Conservation (phyloP, 352 stramenopile genomes). For the Detonula confervacea region DNA sequence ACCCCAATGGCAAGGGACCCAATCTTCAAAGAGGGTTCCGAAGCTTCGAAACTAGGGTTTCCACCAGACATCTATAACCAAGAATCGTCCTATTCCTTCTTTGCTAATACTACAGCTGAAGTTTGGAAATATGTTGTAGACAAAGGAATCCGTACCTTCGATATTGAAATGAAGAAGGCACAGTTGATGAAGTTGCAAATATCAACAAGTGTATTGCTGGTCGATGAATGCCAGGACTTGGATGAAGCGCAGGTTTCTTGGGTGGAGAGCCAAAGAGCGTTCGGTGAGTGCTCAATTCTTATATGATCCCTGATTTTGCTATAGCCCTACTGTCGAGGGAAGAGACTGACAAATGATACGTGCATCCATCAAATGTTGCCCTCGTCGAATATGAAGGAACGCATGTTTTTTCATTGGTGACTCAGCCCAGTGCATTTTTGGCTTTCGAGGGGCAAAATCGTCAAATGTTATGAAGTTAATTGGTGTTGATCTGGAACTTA, state of each 20-base stretch:
- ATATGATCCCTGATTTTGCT: too few relatives aligned
- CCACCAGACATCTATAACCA: conserved; percentile 22
- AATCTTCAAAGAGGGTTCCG: conserved; percentile 9
- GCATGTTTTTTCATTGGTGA: conserved; percentile 65
- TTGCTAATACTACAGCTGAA: conserved; percentile 25
- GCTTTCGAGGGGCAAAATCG: conserved; percentile 55
- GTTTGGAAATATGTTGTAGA: conserved; percentile 36
- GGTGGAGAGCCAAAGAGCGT: conserved; percentile 36
- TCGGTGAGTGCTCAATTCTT: too few relatives aligned
- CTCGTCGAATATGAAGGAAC: too few relatives aligned
- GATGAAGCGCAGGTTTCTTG: conserved; percentile 56
- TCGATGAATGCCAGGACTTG: conserved; percentile 63
- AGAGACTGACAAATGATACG: too few relatives aligned
- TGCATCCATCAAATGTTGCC: too few relatives aligned
- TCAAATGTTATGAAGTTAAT: conserved; percentile 48
- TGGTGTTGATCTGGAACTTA: conserved; percentile 43
- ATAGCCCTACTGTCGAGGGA: too few relatives aligned
- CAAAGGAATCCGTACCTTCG: conserved; percentile 36
- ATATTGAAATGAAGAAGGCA: conserved; percentile 51
- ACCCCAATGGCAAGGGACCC: too few relatives aligned
- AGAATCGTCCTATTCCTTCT: conserved; percentile 48
- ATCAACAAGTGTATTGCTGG: conserved; percentile 52
- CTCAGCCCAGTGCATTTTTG: conserved; percentile 58
- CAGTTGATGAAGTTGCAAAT: conserved; percentile 44
- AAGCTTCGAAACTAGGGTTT: conserved; percentile 42